These are phyloP conservation scores for Gynochthodes officinalis DNA, from an alignment of 257 asterid species.

Conservation along the genomic window DNA sequence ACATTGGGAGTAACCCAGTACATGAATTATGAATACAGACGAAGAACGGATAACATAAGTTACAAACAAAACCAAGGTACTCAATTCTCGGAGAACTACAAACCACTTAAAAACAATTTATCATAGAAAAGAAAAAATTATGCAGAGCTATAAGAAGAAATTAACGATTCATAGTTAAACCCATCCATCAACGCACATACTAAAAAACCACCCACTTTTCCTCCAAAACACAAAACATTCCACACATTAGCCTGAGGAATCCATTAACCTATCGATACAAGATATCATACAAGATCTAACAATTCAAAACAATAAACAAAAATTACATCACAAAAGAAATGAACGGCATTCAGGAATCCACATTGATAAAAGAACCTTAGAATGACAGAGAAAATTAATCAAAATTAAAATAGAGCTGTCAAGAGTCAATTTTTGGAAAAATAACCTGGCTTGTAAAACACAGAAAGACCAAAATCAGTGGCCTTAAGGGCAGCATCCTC, in stretches of 20 bases:
- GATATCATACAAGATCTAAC: background rate
- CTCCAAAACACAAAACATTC: background rate
- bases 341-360: background rate
- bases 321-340: background rate
- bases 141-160: background rate
- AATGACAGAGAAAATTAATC: background rate
- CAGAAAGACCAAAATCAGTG: constrained; percentile 90
- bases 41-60: background rate
- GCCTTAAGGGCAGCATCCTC: constrained; percentile 89
- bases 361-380: background rate
- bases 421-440: background rate
- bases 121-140: background rate
- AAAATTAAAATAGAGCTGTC: background rate
- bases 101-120: background rate
- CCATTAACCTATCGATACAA: background rate
- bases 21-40: background rate
- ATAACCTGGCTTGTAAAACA: constrained; percentile 82
- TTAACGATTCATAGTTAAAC: background rate
- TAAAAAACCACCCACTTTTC: too few relatives aligned
- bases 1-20: background rate
- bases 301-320: background rate
- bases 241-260: background rate
- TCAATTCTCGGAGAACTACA: background rate
- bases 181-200: background rate
- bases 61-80: background rate